phyloP scores from a whole-genome alignment of 176 grass and related monocot species.

The Dendrocalamus sinicus region DNA sequence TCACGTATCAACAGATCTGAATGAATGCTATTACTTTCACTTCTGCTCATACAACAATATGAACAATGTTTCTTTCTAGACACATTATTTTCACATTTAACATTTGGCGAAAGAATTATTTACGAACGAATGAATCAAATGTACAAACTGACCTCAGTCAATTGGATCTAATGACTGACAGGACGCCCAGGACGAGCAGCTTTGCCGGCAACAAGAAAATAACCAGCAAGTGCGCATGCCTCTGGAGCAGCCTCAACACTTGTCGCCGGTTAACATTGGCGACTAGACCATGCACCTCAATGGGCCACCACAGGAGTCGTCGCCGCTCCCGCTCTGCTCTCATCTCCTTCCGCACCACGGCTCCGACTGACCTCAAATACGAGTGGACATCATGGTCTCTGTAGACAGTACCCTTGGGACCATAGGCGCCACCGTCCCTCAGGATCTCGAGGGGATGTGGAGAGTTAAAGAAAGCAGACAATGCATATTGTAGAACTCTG shows the following conservation, averaged over 20 bases:
- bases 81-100: neutral
- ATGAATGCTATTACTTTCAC: neutral
- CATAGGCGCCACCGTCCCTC: conserved; percentile 71
- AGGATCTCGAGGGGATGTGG: conserved; percentile 96
- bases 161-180: conserved; percentile 51
- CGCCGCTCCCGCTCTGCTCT: conserved; percentile 46
- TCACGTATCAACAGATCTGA: neutral
- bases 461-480: conserved; percentile 81
- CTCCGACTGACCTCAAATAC: conserved; percentile 69
- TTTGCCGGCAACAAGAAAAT: conserved; percentile 62
- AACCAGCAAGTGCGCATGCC: conserved; percentile 46
- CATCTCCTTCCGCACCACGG: conserved; percentile 72
- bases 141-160: conserved; percentile 21
- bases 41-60: neutral
- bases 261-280: conserved; percentile 13
- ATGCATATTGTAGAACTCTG: conserved; percentile 24
- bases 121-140: conserved; percentile 22
- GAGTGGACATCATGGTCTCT: conserved; percentile 88
- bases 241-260: conserved; percentile 36
- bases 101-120: neutral
- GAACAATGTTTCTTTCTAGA: neutral
- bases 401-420: conserved; percentile 67
- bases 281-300: conserved; percentile 24
- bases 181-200: conserved; percentile 64
- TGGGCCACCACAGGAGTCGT: conserved; percentile 62